These are phyloP conservation scores for Trametes gibbosa DNA, from an alignment of 768 basidiomycete genomes.

Conservation along the genomic window DNA sequence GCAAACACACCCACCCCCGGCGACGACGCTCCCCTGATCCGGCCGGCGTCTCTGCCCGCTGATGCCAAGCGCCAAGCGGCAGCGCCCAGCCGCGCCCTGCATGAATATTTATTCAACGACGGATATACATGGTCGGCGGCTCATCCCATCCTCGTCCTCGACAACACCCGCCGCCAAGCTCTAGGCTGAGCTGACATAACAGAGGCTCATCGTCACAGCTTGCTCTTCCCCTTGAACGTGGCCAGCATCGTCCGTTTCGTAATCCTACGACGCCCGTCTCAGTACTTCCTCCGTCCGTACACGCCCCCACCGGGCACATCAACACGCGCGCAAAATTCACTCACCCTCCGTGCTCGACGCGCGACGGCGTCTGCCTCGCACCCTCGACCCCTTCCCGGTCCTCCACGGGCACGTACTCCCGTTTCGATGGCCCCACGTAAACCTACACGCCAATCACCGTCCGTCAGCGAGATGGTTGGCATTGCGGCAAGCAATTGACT, in stretches of 20 bases:
- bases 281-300: constrained; percentile 31
- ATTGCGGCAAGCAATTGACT: not conserved
- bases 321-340: constrained; percentile 27
- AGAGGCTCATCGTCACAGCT: constrained; percentile 35
- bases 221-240: constrained; percentile 55
- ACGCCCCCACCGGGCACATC: constrained; percentile 7
- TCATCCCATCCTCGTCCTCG: not conserved
- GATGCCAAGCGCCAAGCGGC: constrained; percentile 8
- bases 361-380: constrained; percentile 55
- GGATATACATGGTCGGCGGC: not conserved
- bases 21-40: not conserved
- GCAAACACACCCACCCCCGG: constrained; percentile 9
- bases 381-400: constrained; percentile 57
- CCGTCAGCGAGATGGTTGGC: not conserved
- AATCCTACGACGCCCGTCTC: constrained; percentile 41
- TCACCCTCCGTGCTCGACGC: constrained; percentile 74
- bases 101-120: not conserved
- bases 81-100: not conserved
- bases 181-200: too few species aligned
- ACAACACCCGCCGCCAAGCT: not conserved
- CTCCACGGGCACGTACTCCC: constrained; percentile 70
- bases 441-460: constrained; percentile 43
- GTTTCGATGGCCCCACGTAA: constrained; percentile 71
- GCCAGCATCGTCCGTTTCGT: constrained; percentile 67
- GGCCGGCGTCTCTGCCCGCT: not conserved